Percentiles rank a stretch among this genome's conserved stretches.
phyloP scores from a whole-genome alignment of 1,284 basidiomycete species.

The Testicularia cyperi region DNA sequence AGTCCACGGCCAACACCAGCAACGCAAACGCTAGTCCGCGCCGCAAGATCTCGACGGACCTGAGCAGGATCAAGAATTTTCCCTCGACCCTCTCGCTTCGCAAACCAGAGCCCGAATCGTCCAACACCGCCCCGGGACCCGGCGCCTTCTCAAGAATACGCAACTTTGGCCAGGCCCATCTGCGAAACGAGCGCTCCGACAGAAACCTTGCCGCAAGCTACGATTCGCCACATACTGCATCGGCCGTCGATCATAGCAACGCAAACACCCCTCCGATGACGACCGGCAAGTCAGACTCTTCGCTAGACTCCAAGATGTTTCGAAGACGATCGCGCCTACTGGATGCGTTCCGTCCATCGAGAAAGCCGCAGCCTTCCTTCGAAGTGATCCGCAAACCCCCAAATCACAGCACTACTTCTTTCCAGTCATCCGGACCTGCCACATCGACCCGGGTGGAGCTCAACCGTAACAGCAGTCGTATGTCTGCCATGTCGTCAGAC shows the following conservation, averaged over 20 bases:
- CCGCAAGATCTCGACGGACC: constrained; percentile 19
- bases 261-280: too few species aligned
- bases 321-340: constrained; percentile 19
- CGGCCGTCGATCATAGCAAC: too few species aligned
- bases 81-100: constrained; percentile 27
- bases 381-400: constrained; percentile 38
- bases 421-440: constrained; percentile 12
- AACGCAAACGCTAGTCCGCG: constrained; percentile 21
- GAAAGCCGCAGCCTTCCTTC: constrained; percentile 23
- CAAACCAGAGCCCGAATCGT: constrained; percentile 4
- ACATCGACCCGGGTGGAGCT: constrained; percentile 6
- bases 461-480: constrained; percentile 1
- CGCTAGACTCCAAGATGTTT: constrained; percentile 4
- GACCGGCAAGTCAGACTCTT: constrained; percentile 6
- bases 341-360: constrained; percentile 32
- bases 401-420: constrained; percentile 22
- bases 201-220: background rate
- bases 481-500: too few species aligned
- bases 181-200: background rate
- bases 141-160: constrained; percentile 23
- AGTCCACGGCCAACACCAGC: too few species aligned
- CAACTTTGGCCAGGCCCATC: constrained; percentile 7
- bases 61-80: constrained; percentile 27
- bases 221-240: too few species aligned
- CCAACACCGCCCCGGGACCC: background rate